Evolutionary conservation across 257 asterid species (phyloP).

Genomic region (Fraxinus americana): DNA sequence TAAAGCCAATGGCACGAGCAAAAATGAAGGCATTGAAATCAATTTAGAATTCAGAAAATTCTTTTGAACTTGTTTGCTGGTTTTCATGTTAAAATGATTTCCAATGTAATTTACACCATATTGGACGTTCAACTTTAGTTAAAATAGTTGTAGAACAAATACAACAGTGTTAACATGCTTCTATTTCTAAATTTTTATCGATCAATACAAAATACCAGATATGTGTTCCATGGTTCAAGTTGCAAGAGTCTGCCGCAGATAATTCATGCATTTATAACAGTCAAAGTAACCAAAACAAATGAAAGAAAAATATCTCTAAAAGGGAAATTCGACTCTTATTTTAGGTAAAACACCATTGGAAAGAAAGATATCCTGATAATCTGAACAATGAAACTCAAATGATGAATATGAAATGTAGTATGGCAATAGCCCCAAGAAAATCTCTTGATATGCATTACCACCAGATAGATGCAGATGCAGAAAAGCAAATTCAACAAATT

Average conservation of each 20-base stretch:
- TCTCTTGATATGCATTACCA: conserved; percentile 1
- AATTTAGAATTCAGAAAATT: neutral
- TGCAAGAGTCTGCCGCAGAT: neutral
- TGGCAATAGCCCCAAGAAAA: neutral
- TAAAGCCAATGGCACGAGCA: neutral
- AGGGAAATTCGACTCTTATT: neutral
- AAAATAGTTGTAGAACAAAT: neutral
- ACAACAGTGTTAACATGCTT: neutral
- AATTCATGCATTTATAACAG: neutral
- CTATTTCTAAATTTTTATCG: neutral
- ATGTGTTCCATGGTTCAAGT: neutral
- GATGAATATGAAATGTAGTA: neutral
- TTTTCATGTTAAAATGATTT: neutral
- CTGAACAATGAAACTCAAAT: neutral
- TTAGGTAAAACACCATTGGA: neutral
- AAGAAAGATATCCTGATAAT: neutral
- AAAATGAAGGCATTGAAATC: neutral
- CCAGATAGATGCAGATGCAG: neutral
- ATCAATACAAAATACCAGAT: neutral
- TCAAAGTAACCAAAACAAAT: neutral
- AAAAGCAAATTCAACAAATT: neutral
- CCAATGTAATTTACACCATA: neutral
- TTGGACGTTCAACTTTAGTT: neutral
- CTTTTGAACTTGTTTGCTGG: neutral
- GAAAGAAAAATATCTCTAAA: neutral